Percentiles rank a stretch among this genome's conserved stretches.
Conservation (phyloP, 2,329 filamentous ascomycete genomes). For the Penicillium brevicompactum region DNA sequence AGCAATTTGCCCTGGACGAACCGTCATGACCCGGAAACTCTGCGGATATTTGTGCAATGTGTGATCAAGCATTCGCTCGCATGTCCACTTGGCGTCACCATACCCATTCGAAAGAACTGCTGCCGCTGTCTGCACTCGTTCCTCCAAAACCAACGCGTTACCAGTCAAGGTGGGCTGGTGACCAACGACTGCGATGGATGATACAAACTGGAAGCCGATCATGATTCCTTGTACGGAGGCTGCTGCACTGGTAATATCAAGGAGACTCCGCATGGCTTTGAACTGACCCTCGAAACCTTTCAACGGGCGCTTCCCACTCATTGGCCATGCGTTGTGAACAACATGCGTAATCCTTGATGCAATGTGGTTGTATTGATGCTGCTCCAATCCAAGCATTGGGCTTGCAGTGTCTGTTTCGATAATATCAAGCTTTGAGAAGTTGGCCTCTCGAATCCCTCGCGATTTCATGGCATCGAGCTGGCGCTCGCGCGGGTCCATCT, state of each 20-base stretch:
- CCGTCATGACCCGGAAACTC: background rate
- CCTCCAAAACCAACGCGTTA: background rate
- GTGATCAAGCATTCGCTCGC: constrained; percentile 1
- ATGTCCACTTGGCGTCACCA: background rate
- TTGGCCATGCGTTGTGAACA: constrained; percentile 5
- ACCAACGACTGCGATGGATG: constrained; percentile 4
- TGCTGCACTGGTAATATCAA: background rate
- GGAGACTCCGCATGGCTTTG: background rate
- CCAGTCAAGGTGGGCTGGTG: background rate
- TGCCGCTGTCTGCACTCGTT: background rate
- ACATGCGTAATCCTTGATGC: constrained; percentile 2
- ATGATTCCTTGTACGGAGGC: background rate
- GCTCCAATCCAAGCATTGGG: background rate
- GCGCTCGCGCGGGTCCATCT: background rate
- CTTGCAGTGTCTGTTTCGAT: constrained; percentile 2
- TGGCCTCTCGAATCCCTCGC: background rate
- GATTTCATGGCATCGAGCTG: background rate
- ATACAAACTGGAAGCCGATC: constrained; percentile 15
- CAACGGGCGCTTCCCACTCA: background rate
- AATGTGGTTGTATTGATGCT: background rate
- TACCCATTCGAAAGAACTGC: background rate
- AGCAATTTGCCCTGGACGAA: background rate
- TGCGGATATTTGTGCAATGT: background rate
- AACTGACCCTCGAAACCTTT: background rate
- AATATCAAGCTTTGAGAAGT: background rate